phyloP scores from a whole-genome alignment of 106 monocot genomes.

The Vanilla planifolia region DNA sequence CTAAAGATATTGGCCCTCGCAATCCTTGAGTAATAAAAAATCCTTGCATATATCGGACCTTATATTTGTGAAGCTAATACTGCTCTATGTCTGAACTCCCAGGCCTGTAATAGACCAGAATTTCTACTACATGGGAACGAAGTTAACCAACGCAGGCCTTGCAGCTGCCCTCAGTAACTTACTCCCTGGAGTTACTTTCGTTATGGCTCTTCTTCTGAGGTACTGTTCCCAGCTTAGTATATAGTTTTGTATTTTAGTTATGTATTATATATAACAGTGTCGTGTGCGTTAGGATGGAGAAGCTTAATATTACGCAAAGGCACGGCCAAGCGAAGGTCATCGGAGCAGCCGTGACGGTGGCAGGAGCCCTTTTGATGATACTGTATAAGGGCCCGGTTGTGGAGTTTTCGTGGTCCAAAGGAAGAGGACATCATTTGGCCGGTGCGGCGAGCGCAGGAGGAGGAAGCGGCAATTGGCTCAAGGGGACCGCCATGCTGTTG shows the following conservation, averaged over 20 bases:
- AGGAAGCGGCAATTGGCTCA: constrained; percentile 26
- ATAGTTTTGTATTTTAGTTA: too few relatives aligned
- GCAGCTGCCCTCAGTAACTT: constrained; percentile 69
- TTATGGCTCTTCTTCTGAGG: constrained; percentile 49
- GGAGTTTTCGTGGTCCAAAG: constrained; percentile 41
- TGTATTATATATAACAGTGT: not conserved
- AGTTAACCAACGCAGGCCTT: constrained; percentile 66
- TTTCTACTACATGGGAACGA: constrained; percentile 78
- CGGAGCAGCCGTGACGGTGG: constrained; percentile 58
- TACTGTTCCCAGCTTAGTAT: constrained; percentile 1
- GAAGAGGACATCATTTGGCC: constrained; percentile 9
- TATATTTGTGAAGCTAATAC: too few relatives aligned
- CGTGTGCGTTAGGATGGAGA: constrained; percentile 63
- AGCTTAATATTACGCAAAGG: constrained; percentile 29
- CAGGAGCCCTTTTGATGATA: constrained; percentile 73
- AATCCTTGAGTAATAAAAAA: constrained; percentile 44
- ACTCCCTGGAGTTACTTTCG: constrained; percentile 65
- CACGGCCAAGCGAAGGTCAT: constrained; percentile 64
- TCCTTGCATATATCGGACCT: too few relatives aligned
- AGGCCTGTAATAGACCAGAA: constrained; percentile 93
- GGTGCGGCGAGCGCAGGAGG: not conserved
- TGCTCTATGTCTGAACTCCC: not conserved
- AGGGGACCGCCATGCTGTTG: constrained; percentile 50
- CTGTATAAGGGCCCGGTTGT: constrained; percentile 67
- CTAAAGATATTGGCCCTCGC: constrained; percentile 63